Percentiles rank a stretch among this genome's conserved stretches.
phyloP scores from a whole-genome alignment of 768 basidiomycete species.

The Gloeopeniophorella convolvens region DNA sequence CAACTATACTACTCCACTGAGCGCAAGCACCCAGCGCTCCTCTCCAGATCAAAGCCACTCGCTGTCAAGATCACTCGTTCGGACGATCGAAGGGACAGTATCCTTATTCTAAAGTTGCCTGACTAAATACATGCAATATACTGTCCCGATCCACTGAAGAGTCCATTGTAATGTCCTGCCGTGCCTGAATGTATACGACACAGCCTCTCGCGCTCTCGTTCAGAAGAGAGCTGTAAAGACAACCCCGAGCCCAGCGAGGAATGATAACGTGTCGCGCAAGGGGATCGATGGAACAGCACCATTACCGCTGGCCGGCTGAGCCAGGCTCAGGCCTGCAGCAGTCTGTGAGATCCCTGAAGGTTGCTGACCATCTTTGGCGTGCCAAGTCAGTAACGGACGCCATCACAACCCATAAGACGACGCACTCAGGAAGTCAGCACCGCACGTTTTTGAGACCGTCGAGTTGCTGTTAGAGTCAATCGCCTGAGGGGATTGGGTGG shows the following conservation, averaged over 20 bases:
- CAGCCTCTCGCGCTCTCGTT: too few species aligned
- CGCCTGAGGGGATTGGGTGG: constrained; percentile 21
- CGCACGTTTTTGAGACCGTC: constrained; percentile 24
- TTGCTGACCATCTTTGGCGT: constrained; percentile 25
- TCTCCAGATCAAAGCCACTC: neutral
- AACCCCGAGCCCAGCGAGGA: neutral
- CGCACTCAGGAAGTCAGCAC: constrained; percentile 28
- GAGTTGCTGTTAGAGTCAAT: constrained; percentile 16
- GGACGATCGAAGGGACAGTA: too few species aligned
- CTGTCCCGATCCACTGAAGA: too few species aligned
- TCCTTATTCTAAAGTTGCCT: neutral
- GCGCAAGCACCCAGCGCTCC: neutral
- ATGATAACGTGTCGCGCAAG: neutral
- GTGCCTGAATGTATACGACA: too few species aligned
- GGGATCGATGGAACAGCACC: neutral
- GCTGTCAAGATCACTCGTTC: too few species aligned
- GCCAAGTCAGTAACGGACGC: neutral
- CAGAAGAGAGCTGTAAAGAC: neutral
- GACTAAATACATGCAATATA: too few species aligned
- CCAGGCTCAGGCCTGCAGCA: constrained; percentile 7
- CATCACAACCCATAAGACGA: neutral
- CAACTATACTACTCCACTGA: too few species aligned
- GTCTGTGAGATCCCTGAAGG: constrained; percentile 26
- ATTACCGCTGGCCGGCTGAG: neutral
- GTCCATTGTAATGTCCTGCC: too few species aligned